A percentile compares a stretch with the other conserved stretches of the same genome.
Conservation (phyloP, 2,329 filamentous ascomycete species). For the Dactylellina cionopaga region DNA sequence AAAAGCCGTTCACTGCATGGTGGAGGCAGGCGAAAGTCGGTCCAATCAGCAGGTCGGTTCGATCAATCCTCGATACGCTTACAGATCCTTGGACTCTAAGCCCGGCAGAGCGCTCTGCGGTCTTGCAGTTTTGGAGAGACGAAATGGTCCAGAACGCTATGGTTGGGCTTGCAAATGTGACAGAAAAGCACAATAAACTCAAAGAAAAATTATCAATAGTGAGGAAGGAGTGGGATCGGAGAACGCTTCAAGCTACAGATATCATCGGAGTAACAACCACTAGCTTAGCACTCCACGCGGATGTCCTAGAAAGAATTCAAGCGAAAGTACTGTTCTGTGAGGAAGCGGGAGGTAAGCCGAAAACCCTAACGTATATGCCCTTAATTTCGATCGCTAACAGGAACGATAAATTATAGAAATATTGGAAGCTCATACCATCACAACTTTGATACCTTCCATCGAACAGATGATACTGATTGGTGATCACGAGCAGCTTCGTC, state of each 20-base stretch:
- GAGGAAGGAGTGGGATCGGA: slow-evolving; percentile 32
- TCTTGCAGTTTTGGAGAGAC: slow-evolving; percentile 20
- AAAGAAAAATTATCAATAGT: slow-evolving; percentile 33
- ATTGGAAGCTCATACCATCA: slow-evolving; percentile 71
- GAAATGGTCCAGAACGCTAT: slow-evolving; percentile 33
- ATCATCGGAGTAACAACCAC: slow-evolving; percentile 72
- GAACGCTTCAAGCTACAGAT: slow-evolving; percentile 43
- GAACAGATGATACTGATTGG: slow-evolving; percentile 74
- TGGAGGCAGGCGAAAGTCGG: neutral
- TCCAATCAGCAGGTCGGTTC: neutral
- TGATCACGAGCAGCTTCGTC: slow-evolving; percentile 72
- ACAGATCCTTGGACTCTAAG: slow-evolving; percentile 25
- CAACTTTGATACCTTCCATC: slow-evolving; percentile 69
- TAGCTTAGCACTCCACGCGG: slow-evolving; percentile 67
- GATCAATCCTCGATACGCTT: neutral
- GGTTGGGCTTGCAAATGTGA: slow-evolving; percentile 1
- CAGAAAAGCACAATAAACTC: slow-evolving; percentile 2
- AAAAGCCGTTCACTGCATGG: slow-evolving; percentile 30
- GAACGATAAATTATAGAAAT: slow-evolving; percentile 64
- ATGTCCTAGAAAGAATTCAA: slow-evolving; percentile 64
- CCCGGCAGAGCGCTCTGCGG: slow-evolving; percentile 2
- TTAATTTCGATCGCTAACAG: neutral
- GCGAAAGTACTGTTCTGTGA: slow-evolving; percentile 72
- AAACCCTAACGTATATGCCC: neutral
- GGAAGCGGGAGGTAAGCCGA: slow-evolving; percentile 67